Percentiles rank a stretch among this genome's conserved stretches.
Conservation (phyloP, 2,329 filamentous ascomycete genomes). For the Dothidotthia symphoricarpi region DNA sequence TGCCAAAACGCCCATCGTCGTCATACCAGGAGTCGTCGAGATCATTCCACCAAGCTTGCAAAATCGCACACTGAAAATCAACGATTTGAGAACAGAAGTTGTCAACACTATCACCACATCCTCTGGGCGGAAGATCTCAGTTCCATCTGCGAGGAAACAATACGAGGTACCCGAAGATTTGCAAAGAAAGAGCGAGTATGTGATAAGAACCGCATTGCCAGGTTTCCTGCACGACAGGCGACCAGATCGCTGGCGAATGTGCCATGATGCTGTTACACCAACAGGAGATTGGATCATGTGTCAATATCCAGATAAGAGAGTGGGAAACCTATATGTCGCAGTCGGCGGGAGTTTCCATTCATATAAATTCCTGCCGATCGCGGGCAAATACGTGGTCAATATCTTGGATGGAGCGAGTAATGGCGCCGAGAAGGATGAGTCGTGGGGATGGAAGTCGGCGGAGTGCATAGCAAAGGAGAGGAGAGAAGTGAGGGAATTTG, state of each 20-base stretch:
- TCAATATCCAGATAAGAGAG: constrained; percentile 49
- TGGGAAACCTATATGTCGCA: constrained; percentile 58
- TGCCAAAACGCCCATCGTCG: constrained; percentile 56
- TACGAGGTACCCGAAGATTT: constrained; percentile 44
- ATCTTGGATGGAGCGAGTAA: constrained; percentile 37
- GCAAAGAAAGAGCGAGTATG: constrained; percentile 43
- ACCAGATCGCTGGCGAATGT: constrained; percentile 49
- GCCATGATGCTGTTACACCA: constrained; percentile 62
- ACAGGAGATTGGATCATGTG: constrained; percentile 63
- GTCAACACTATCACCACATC: constrained; percentile 52
- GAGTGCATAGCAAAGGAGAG: not conserved
- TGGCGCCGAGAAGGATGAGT: constrained; percentile 37
- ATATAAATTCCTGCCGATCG: constrained; percentile 64
- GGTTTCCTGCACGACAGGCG: constrained; percentile 32
- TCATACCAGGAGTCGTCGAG: constrained; percentile 49
- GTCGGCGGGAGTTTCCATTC: constrained; percentile 62
- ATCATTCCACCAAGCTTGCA: constrained; percentile 53
- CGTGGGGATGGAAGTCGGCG: constrained; percentile 37
- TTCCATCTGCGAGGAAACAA: constrained; percentile 50
- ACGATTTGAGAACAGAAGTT: constrained; percentile 57
- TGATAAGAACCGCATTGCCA: constrained; percentile 32
- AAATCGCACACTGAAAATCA: constrained; percentile 56
- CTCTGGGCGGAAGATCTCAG: constrained; percentile 54
- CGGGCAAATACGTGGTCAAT: constrained; percentile 59
- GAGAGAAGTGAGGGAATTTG: constrained; percentile 15